Evolutionary conservation across 2,329 filamentous ascomycete genomes (phyloP), one percentile per base, ranked within the genome.

Genomic region (Diaporthe eres): DNA sequence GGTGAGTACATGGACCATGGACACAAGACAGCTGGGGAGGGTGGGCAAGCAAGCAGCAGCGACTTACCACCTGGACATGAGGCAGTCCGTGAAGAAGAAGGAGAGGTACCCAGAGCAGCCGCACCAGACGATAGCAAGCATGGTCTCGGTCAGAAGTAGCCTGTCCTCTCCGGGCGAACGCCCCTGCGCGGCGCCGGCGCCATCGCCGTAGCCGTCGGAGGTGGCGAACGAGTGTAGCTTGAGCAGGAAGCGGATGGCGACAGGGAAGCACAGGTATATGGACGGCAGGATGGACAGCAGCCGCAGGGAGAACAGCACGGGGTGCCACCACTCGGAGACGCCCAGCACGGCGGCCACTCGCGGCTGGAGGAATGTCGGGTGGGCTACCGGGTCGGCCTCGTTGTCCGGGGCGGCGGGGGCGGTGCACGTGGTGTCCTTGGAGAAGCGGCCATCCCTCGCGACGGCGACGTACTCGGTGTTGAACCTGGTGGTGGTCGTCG

Each of bases 11-110:
- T n/a, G 10, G 13, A 28, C 72, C 25, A n/a, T n/a, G 10, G 13
- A 28, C 72, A 44, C 19, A 31, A 61, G 13, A 19, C 17, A 28
- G 39, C 65, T 22, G 7, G 9, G 22, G 34, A 28, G 31, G 31
- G 31, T 31, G 25, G 34, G 34, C 34, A 28, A 1, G 37, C 25
- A n/a, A 60, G 44, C 42, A 47, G 55, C 53, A 44, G 25, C 28
- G 58, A 84, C 88, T 60, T 81, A 94, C 93, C 94, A 96, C 85
- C 94, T 88, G 77, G 93, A 95, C 94, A 96, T 95, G 80, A 96
- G 90, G 84, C 94, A 95, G 85, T 96, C 94, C 75, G 93, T 94
- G 82, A 96, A 96, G 86, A 95, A 94, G 84, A 95, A 96, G 70
- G 93, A 94, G 76, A 95, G 89, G 83, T 95, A 95, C 72, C 92